Evolutionary conservation across 2,329 filamentous ascomycete genomes (phyloP).

Genomic region (Ascochyta pisi): DNA sequence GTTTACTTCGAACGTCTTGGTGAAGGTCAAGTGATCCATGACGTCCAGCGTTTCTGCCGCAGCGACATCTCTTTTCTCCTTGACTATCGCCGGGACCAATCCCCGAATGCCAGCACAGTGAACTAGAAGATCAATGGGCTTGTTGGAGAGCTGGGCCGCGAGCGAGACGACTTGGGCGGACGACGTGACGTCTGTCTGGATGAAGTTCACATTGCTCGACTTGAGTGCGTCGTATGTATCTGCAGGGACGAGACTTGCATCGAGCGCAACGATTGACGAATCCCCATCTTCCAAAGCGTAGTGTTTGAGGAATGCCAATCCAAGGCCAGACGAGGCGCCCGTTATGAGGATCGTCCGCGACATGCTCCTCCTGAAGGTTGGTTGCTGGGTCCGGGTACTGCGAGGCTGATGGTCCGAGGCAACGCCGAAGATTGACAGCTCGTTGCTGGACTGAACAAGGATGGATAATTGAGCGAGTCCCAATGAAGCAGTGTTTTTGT

Average conservation of each 20-base stretch:
- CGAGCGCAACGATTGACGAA: slow-evolving; percentile 30
- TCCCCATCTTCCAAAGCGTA: slow-evolving; percentile 24
- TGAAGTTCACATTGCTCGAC: slow-evolving; percentile 12
- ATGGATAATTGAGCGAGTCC: background rate
- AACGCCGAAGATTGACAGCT: background rate
- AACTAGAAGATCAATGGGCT: slow-evolving; percentile 49
- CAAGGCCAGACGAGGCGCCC: slow-evolving; percentile 94
- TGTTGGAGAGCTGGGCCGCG: slow-evolving; percentile 18
- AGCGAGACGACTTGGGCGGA: slow-evolving; percentile 11
- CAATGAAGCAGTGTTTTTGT: background rate
- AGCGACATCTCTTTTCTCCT: slow-evolving; percentile 41
- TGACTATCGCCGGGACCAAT: slow-evolving; percentile 45
- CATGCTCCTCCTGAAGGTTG: slow-evolving; percentile 3
- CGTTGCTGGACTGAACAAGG: background rate
- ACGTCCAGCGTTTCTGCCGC: slow-evolving; percentile 51
- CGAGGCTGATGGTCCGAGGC: background rate
- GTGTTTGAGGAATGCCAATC: slow-evolving; percentile 62
- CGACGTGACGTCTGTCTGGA: slow-evolving; percentile 22
- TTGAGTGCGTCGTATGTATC: background rate
- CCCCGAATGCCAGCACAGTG: slow-evolving; percentile 56
- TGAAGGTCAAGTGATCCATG: slow-evolving; percentile 52
- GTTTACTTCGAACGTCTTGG: slow-evolving; percentile 51
- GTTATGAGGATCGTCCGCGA: slow-evolving; percentile 78
- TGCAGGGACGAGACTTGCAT: slow-evolving; percentile 20
- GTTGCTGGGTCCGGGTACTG: background rate